Percentiles rank a stretch among this genome's conserved stretches.
phyloP scores from a whole-genome alignment of 2,329 filamentous ascomycete genomes.

The Lasiodiplodia sp. region DNA sequence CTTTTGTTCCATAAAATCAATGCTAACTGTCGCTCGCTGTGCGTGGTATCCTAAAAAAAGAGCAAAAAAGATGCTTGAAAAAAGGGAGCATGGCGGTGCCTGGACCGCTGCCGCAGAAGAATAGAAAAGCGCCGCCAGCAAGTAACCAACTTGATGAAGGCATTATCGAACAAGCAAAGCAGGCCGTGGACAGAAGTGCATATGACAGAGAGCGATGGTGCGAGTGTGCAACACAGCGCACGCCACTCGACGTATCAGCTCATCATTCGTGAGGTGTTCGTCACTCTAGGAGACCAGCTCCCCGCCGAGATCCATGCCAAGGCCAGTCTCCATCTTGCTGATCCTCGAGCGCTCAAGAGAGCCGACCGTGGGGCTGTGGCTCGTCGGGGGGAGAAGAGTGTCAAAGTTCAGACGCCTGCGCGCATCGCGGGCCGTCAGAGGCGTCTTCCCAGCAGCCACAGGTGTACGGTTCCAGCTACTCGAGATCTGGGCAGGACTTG shows the following conservation, averaged over 20 bases:
- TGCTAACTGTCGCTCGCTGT: conserved; percentile 27
- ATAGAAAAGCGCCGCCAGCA: conserved; percentile 8
- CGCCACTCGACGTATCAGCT: conserved; percentile 11
- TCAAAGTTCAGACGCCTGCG: conserved; percentile 84
- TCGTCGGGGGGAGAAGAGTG: conserved; percentile 66
- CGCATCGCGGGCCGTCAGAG: conserved; percentile 71
- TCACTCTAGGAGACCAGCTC: conserved; percentile 61
- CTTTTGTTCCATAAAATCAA: conserved; percentile 26
- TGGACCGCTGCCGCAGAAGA: conserved; percentile 1
- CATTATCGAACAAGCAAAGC: conserved; percentile 19
- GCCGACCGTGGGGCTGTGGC: conserved; percentile 52
- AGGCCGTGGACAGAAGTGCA: not conserved
- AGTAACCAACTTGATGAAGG: conserved; percentile 7
- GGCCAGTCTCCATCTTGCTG: conserved; percentile 56
- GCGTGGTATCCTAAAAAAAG: conserved; percentile 28
- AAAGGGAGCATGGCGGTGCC: not conserved
- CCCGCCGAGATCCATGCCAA: conserved; percentile 72
- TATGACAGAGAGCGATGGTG: not conserved
- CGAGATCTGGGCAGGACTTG: conserved; percentile 79
- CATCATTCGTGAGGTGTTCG: conserved; percentile 31
- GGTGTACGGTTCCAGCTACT: conserved; percentile 75
- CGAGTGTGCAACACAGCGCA: conserved; percentile 16
- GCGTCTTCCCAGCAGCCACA: conserved; percentile 69
- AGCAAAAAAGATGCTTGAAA: conserved; percentile 1
- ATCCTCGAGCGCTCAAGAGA: conserved; percentile 39